Conservation (phyloP, 1,139 yeast species). For the Magnusiomyces tetraspermus region DNA sequence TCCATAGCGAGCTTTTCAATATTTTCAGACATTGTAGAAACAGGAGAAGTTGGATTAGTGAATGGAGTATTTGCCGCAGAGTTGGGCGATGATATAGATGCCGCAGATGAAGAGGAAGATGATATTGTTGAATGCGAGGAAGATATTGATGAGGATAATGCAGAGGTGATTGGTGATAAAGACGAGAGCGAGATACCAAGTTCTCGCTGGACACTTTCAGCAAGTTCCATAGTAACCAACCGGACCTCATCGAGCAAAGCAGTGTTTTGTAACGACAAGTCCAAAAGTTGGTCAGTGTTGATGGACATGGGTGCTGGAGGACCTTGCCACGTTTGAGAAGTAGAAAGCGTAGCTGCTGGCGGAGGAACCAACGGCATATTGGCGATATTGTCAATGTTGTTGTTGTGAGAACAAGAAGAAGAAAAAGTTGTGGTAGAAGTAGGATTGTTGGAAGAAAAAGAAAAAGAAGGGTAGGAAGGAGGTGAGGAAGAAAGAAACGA, state of each 20-base stretch:
- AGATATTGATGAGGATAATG: not conserved
- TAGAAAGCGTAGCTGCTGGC: no score
- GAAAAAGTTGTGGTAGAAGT: not conserved
- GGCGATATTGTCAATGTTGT: no score
- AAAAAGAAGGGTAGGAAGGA: not conserved
- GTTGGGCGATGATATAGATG: not conserved
- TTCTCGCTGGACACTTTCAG: slow-evolving; percentile 23
- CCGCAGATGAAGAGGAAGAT: not conserved
- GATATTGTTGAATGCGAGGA: slow-evolving; percentile 5
- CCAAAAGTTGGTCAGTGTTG: not conserved
- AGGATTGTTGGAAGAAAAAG: not conserved
- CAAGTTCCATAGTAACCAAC: slow-evolving; percentile 32
- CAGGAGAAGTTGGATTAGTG: not conserved
- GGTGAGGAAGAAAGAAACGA: not conserved
- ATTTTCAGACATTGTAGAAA: not conserved
- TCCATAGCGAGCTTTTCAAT: slow-evolving; percentile 1
- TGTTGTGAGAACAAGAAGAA: no score
- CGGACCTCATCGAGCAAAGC: slow-evolving; percentile 29
- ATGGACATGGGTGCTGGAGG: not conserved
- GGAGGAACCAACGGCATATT: no score
- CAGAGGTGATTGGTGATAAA: not conserved
- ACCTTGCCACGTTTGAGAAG: no score
- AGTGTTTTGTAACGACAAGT: not conserved
- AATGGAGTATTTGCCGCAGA: not conserved
- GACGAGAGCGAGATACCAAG: not conserved